Percentiles rank a stretch among this genome's conserved stretches.
phyloP scores from a whole-genome alignment of 2,329 filamentous ascomycete genomes.

The Colletotrichum siamense region DNA sequence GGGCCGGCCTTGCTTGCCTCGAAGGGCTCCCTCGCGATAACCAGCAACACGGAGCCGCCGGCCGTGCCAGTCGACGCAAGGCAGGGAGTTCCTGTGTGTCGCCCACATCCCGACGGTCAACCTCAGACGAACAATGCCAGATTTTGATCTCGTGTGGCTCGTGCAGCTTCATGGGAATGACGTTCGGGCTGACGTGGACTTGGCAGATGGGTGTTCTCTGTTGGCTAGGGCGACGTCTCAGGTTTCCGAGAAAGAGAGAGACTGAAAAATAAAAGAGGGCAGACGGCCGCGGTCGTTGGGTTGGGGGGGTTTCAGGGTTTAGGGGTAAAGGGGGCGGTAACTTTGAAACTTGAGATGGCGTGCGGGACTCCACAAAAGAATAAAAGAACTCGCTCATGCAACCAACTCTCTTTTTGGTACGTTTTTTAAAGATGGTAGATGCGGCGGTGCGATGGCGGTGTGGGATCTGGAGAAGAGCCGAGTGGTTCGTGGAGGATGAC shows the following conservation, averaged over 20 bases:
- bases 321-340: background rate
- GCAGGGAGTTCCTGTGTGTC: background rate
- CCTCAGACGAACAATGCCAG: conserved; percentile 4
- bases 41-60: background rate
- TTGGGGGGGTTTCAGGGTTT: background rate
- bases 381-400: background rate
- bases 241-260: background rate
- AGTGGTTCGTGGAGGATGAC: background rate
- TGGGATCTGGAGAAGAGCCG: background rate
- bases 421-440: background rate
- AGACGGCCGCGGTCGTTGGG: background rate
- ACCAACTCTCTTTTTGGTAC: background rate
- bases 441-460: background rate
- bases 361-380: background rate
- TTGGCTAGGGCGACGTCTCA: background rate
- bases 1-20: background rate
- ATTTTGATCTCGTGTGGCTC: background rate
- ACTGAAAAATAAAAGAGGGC: background rate
- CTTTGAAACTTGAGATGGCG: background rate
- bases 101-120: background rate
- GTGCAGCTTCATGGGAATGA: background rate
- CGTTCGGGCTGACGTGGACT: background rate
- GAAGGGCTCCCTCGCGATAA: background rate
- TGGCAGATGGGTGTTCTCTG: background rate
- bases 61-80: background rate